Percentiles rank a stretch among this genome's conserved stretches.
Conservation (phyloP, 148 eudicot genomes). For the Silene uniflora region DNA sequence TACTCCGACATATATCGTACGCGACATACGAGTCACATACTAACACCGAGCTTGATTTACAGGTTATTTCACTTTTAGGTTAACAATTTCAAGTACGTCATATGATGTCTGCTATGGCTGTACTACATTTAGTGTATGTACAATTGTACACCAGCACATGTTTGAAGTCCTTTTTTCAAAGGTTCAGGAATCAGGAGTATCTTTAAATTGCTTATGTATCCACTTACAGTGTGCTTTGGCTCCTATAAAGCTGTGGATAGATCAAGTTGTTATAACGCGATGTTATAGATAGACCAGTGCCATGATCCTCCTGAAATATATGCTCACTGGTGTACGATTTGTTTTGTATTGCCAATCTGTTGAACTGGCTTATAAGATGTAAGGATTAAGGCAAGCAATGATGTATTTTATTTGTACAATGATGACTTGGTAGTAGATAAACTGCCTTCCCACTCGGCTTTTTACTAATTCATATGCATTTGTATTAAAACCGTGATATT, state of each 20-base stretch:
- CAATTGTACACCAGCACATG: too few relatives aligned
- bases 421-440: slow-evolving; percentile 3
- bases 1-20: too few relatives aligned
- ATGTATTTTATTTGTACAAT: neutral
- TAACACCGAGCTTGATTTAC: neutral
- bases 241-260: neutral
- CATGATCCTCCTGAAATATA: slow-evolving; percentile 1
- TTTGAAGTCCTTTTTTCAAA: neutral
- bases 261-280: neutral
- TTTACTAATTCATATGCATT: too few relatives aligned
- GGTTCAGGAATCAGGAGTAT: neutral
- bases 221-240: neutral
- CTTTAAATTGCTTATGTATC: neutral
- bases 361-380: neutral
- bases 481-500: too few relatives aligned
- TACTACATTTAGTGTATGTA: neutral
- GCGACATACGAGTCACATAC: too few relatives aligned
- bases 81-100: neutral
- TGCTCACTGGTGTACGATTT: neutral
- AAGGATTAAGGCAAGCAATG: neutral
- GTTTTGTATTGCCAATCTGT: neutral
- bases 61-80: neutral
- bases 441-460: too few relatives aligned
- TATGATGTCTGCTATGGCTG: neutral
- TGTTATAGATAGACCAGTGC: neutral